Conservation (phyloP, 306 rosid genomes). For the Prunus salicina region DNA sequence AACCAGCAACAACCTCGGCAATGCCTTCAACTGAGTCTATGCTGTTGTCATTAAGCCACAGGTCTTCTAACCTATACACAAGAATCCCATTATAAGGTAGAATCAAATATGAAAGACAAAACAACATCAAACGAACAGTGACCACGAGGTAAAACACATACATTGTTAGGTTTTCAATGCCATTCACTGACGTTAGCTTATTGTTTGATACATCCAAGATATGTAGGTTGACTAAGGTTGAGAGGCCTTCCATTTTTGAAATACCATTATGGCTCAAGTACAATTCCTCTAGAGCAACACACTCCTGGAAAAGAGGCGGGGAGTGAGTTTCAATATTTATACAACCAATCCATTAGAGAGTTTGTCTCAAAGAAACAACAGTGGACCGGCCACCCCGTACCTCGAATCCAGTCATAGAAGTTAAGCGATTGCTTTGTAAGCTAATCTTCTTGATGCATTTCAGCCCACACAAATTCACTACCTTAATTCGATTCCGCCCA, state of each 20-base stretch:
- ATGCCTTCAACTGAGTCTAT: constrained; percentile 66
- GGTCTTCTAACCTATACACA: constrained; percentile 75
- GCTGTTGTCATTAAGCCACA: constrained; percentile 93
- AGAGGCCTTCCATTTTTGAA: constrained; percentile 82
- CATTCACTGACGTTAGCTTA: constrained; percentile 66
- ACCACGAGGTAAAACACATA: constrained; percentile 27
- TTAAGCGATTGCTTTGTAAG: constrained; percentile 93
- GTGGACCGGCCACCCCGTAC: constrained; percentile 18
- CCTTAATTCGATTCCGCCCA: constrained; percentile 86
- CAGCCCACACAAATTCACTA: constrained; percentile 74
- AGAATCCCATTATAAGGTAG: constrained; percentile 14
- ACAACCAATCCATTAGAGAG: background rate
- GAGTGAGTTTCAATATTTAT: background rate
- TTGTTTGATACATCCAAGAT: constrained; percentile 87
- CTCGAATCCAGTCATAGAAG: constrained; percentile 83
- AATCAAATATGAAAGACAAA: constrained; percentile 21
- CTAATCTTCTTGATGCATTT: constrained; percentile 80
- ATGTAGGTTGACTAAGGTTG: constrained; percentile 73
- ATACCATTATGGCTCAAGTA: constrained; percentile 97
- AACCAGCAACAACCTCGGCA: constrained; percentile 73
- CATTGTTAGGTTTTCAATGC: constrained; percentile 61
- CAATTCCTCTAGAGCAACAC: constrained; percentile 81
- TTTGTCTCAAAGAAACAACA: background rate
- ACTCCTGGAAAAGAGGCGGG: constrained; percentile 37
- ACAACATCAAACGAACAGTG: background rate